Evolutionary conservation across 352 stramenopile species (phyloP), one percentile per base, ranked within the genome.

Genomic region (Phytophthora palmivora): DNA sequence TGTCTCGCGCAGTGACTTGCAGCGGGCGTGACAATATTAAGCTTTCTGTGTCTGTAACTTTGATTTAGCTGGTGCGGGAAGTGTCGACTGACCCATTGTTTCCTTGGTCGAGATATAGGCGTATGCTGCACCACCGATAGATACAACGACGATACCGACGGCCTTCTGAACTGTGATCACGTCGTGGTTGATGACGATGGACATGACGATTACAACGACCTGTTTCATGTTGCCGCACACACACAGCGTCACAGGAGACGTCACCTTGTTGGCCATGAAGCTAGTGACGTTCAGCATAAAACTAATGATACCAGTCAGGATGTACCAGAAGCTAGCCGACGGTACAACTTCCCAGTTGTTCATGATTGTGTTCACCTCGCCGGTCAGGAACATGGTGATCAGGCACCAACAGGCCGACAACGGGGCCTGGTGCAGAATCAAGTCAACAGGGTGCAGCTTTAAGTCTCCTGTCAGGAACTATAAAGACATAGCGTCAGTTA

Each of bases 191-290:
- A 93, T 88, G 38, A 86, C 18, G 49, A 91, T 91, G 44, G 84
- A 93, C 76, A 92, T 79, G 42, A 79, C 72, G 63, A 92, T 92
- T 49, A 94, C 87, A 22, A 90, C 74, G 47, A 96, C 89, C 82
- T 98, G 94, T 76, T 99, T 98, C 56, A 98, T 87, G 77, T 98
- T 98, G 52, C 86, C 91, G 50, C 92, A 94, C 37, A 98, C 96
- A 51, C 84, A 97, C 14, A 98, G 70, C 56, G 94, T 98, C 52
- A 98, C 78, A n/a, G 95, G 87, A 19, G 89, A 97, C 28, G 95
- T 98, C 30, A 98, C 79, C 56, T 98, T 97, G 76, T 98, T 98
- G 37, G 95, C 91, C 67, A 96, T 93, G 58, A 98, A 96, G 58
- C 89, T 98, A 46, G 80, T 96, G 58, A 98, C 84, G 69, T 98